phyloP scores from a whole-genome alignment of 768 basidiomycete genomes.

The Grammothele lineata region DNA sequence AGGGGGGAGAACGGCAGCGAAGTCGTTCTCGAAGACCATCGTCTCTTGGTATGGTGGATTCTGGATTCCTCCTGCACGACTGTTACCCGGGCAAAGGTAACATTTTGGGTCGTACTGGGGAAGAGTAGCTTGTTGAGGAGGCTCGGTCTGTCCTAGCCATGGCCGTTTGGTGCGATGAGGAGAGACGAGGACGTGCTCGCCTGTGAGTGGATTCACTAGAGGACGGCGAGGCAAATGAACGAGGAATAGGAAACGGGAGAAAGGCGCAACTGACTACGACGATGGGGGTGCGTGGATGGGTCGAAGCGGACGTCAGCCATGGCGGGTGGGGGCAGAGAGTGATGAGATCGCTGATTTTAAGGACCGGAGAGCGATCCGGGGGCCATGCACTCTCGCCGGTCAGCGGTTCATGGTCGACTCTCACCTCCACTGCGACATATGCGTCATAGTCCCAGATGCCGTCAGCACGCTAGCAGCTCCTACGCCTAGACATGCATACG shows the following conservation, averaged over 20 bases:
- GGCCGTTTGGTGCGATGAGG: constrained; percentile 89
- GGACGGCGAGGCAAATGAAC: not conserved
- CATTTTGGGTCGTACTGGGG: constrained; percentile 69
- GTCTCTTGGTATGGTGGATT: constrained; percentile 70
- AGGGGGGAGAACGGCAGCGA: constrained; percentile 68
- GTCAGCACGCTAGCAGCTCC: too few species aligned
- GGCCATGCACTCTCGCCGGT: too few species aligned
- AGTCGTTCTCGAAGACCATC: constrained; percentile 78
- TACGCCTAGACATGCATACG: too few species aligned
- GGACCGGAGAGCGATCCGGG: too few species aligned
- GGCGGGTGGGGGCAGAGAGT: constrained; percentile 2
- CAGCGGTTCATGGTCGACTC: too few species aligned
- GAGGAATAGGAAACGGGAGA: not conserved
- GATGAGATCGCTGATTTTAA: constrained; percentile 6
- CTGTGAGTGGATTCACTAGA: constrained; percentile 76
- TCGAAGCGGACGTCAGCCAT: constrained; percentile 45
- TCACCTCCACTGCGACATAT: too few species aligned
- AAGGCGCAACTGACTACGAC: constrained; percentile 49
- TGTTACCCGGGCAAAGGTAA: constrained; percentile 87
- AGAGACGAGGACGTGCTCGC: constrained; percentile 77
- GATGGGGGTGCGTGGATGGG: constrained; percentile 61
- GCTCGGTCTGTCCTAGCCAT: constrained; percentile 85
- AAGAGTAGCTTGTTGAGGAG: constrained; percentile 46
- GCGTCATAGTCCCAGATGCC: too few species aligned
- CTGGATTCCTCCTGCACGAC: constrained; percentile 60